A percentile compares a stretch with the other conserved stretches of the same genome.
Evolutionary conservation across 179 eudicot genomes (phyloP).

Genomic region (Silene noctiflora): DNA sequence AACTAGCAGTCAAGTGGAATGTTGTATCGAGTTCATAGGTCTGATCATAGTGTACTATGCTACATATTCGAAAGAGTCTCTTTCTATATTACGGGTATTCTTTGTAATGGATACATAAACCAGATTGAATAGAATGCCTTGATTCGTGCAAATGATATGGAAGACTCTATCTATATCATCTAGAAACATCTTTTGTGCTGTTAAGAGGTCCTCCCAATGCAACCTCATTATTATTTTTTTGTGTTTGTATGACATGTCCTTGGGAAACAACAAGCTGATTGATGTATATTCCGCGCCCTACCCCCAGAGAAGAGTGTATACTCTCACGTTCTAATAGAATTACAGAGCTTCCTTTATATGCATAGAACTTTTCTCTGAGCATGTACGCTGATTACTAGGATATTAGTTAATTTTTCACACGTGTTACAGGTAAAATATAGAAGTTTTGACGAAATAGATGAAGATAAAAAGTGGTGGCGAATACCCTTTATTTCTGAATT

Average conservation of each 20-base stretch:
- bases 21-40: not conserved
- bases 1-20: conserved; percentile 1
- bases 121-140: not conserved
- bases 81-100: conserved; percentile 6
- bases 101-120: not conserved
- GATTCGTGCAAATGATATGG: not conserved
- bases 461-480: conserved; percentile 80
- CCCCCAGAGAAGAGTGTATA: not conserved
- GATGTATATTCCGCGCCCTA: not conserved
- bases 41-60: not conserved
- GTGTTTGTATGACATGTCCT: not conserved
- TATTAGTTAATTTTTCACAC: conserved; percentile 4
- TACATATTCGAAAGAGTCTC: not conserved
- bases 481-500: conserved; percentile 81
- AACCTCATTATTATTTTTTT: too few species aligned
- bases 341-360: not conserved
- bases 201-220: not conserved
- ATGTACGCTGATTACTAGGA: not conserved
- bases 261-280: conserved; percentile 1
- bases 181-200: not conserved
- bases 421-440: conserved; percentile 58
- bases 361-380: not conserved
- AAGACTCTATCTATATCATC: not conserved
- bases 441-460: conserved; percentile 76
- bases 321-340: not conserved